These are phyloP conservation scores for Bryum argenteum DNA, from an alignment of 225 moss, liverwort and hornwort species.

Conservation along the genomic window DNA sequence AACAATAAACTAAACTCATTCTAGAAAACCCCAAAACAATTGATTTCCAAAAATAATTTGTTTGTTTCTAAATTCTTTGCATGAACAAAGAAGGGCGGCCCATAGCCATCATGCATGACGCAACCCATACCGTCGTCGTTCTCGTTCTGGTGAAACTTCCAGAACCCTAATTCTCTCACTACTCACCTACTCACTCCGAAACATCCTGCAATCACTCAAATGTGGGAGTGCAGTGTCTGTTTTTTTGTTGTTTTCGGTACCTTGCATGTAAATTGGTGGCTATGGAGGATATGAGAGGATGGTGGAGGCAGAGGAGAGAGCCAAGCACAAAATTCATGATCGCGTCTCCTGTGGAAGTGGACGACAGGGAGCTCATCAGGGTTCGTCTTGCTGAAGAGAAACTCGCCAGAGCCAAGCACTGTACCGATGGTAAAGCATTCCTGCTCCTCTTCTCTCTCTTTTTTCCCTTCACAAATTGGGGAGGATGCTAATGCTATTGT, in stretches of 20 bases:
- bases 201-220: too few species aligned
- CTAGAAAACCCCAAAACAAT: too few species aligned
- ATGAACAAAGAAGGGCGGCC: too few species aligned
- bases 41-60: too few species aligned
- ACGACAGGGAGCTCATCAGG: conserved; percentile 20
- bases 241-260: too few species aligned
- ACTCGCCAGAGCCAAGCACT: conserved; percentile 58
- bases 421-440: conserved; percentile 61
- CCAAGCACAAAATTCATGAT: conserved; percentile 52
- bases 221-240: too few species aligned
- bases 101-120: conserved; percentile 20
- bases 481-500: not conserved
- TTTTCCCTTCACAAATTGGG: not conserved
- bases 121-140: not conserved
- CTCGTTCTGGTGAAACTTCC: too few species aligned
- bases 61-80: too few species aligned
- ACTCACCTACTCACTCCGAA: too few species aligned
- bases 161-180: too few species aligned
- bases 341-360: conserved; percentile 59
- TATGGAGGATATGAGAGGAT: conserved; percentile 38
- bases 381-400: conserved; percentile 46
- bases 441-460: not conserved
- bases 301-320: conserved; percentile 76
- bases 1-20: too few species aligned
- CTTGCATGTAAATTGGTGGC: too few species aligned